These are phyloP conservation scores for Naganishia albida DNA, from an alignment of 1,284 basidiomycete genomes.

Conservation along the genomic window DNA sequence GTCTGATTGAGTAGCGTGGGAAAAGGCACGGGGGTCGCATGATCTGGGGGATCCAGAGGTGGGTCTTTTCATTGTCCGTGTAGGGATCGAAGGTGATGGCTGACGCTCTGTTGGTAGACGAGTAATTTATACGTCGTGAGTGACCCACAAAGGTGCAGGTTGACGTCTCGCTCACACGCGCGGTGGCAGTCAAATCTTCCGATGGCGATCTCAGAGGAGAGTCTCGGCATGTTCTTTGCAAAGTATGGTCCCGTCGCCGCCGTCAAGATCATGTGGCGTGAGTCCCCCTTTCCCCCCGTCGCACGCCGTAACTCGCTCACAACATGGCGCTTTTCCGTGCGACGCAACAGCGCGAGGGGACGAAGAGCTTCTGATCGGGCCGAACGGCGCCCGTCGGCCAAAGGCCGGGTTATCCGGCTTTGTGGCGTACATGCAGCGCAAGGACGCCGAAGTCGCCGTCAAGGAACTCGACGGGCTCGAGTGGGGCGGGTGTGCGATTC, in stretches of 20 bases:
- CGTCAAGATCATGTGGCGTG: constrained; percentile 93
- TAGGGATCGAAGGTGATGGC: not conserved
- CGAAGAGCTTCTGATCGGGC: constrained; percentile 62
- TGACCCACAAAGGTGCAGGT: constrained; percentile 15
- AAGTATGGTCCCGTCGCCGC: constrained; percentile 58
- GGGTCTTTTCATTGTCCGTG: not conserved
- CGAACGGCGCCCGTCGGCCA: constrained; percentile 67
- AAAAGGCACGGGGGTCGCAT: constrained; percentile 82
- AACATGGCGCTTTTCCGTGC: not conserved
- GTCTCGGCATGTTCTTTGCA: constrained; percentile 82
- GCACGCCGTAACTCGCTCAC: not conserved
- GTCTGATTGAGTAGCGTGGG: constrained; percentile 62
- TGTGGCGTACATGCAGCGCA: constrained; percentile 90
- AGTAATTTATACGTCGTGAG: constrained; percentile 88
- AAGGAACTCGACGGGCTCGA: constrained; percentile 85
- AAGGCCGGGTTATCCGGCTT: constrained; percentile 85
- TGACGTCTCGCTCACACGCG: constrained; percentile 17
- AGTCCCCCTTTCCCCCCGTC: constrained; percentile 39
- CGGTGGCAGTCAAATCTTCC: constrained; percentile 66
- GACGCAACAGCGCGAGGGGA: constrained; percentile 45
- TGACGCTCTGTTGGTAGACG: constrained; percentile 59
- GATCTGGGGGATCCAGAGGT: constrained; percentile 61
- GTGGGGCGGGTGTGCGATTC: constrained; percentile 81
- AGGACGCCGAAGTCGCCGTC: constrained; percentile 83
- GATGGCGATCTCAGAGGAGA: constrained; percentile 75